phyloP scores from a whole-genome alignment of 164 flowering plant species.

The Magnolia changhungtana region DNA sequence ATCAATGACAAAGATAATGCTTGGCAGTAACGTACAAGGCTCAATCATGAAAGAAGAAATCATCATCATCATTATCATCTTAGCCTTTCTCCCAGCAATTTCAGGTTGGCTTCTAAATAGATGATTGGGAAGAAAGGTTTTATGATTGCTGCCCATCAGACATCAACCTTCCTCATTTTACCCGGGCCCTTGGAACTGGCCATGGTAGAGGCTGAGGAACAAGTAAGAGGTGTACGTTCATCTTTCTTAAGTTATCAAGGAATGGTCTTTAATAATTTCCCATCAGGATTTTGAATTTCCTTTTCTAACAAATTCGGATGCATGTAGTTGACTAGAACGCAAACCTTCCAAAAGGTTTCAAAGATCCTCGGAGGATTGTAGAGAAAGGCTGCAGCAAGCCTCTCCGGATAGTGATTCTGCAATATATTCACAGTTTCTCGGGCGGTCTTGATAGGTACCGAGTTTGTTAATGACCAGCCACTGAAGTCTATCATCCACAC shows the following conservation, averaged over 20 bases:
- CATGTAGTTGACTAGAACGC: constrained; percentile 5
- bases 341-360: constrained; percentile 95
- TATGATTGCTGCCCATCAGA: too few relatives aligned
- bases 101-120: not conserved
- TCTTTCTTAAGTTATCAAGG: not conserved
- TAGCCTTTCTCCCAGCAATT: not conserved
- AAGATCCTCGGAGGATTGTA: constrained; percentile 90
- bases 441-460: constrained; percentile 70
- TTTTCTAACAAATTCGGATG: not conserved
- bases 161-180: too few relatives aligned
- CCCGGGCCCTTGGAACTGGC: not conserved
- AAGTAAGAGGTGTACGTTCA: not conserved
- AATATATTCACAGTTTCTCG: constrained; percentile 63
- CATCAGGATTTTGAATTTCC: not conserved
- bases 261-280: not conserved
- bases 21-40: not conserved
- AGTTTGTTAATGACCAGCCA: constrained; percentile 67
- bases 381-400: constrained; percentile 79
- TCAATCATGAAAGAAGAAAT: not conserved
- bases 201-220: not conserved
- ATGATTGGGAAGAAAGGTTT: too few relatives aligned
- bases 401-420: constrained; percentile 92
- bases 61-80: not conserved
- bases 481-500: constrained; percentile 92
- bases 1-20: not conserved